Evolutionary conservation across 2,329 filamentous ascomycete species (phyloP), one percentile per base, ranked within the genome.

Genomic region (Fusarium dimerum): DNA sequence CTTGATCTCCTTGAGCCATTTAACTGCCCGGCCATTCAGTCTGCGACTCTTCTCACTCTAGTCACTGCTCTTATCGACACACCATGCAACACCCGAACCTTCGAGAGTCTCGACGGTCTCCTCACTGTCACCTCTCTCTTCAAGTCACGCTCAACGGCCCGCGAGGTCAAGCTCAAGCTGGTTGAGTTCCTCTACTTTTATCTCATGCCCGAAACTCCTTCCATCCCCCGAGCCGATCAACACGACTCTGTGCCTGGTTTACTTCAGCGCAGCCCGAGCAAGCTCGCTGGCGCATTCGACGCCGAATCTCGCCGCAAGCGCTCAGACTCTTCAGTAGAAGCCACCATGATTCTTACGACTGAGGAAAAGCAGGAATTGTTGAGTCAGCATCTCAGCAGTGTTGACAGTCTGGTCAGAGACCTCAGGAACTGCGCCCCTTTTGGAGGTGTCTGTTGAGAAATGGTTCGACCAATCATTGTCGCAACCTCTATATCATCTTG

Each of bases 121-220:
- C 83, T 96, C 40, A 94, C 92, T 2, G 86, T 97, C 43, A 96
- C 93, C 2, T 93, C 89, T 10, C 82, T 97, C 45, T 97, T 97
- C 83, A 96, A 95, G 73, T 89, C 88, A 58, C 86, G 91, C 55
- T 85, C 86, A 60, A 97, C 93, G 4, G 86, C 86, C 20, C 86
- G 91, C 56, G 90, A 93, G 64, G 92, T 97, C 60, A 97, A 96
- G 76, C 83, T 96, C 68, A 94, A 96, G 72, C 84, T 96, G n/a
- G 87, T 97, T 62, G 94, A 97, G 72, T 97, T 97, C 69, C 77
- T 99, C 47, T 97, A 97, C 78, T 97, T 97, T 73, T 99, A 97
- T 73, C 86, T 99, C 63, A 96, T 97, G 88, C 92, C 93, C 46
- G 94, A 99, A 74, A 84, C 83, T 1, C 86, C 81, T 42, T 76